phyloP scores from a whole-genome alignment of 2,329 filamentous ascomycete genomes.

The Trichoderma aggressivum region DNA sequence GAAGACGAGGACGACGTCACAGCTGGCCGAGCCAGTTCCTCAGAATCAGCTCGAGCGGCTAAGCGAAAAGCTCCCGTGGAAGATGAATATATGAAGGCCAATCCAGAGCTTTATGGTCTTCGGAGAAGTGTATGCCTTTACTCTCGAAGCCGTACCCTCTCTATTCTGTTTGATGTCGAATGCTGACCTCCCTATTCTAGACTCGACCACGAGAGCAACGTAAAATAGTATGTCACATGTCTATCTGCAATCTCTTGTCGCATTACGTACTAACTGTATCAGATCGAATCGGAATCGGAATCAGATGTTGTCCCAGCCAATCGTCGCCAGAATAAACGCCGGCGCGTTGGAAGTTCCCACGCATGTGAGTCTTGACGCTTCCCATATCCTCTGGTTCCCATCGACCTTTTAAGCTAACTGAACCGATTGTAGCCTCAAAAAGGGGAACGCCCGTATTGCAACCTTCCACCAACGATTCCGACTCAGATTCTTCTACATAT shows the following conservation, averaged over 20 bases:
- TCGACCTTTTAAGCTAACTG: background rate
- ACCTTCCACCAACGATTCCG: conserved; percentile 58
- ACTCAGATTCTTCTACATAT: conserved; percentile 73
- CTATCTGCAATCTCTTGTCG: background rate
- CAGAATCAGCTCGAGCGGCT: conserved; percentile 62
- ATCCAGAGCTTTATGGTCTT: conserved; percentile 92
- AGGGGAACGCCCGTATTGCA: conserved; percentile 54
- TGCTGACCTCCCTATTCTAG: conserved; percentile 32
- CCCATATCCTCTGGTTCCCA: background rate
- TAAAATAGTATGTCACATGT: conserved; percentile 49
- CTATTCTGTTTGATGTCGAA: background rate
- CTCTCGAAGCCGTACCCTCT: background rate
- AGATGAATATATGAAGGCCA: conserved; percentile 81
- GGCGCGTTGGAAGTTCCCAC: conserved; percentile 63
- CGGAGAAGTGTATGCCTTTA: conserved; percentile 73
- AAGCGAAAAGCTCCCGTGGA: conserved; percentile 71
- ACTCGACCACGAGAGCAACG: conserved; percentile 56
- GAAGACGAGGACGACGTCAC: conserved; percentile 42
- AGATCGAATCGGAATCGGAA: conserved; percentile 60
- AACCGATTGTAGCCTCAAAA: conserved; percentile 51
- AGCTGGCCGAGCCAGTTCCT: conserved; percentile 61
- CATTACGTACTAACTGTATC: conserved; percentile 2
- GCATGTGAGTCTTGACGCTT: conserved; percentile 49
- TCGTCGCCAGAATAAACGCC: conserved; percentile 63
- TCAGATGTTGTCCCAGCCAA: conserved; percentile 62